phyloP scores from a whole-genome alignment of 2,329 filamentous ascomycete species.

The Calonectria fujianensis region DNA sequence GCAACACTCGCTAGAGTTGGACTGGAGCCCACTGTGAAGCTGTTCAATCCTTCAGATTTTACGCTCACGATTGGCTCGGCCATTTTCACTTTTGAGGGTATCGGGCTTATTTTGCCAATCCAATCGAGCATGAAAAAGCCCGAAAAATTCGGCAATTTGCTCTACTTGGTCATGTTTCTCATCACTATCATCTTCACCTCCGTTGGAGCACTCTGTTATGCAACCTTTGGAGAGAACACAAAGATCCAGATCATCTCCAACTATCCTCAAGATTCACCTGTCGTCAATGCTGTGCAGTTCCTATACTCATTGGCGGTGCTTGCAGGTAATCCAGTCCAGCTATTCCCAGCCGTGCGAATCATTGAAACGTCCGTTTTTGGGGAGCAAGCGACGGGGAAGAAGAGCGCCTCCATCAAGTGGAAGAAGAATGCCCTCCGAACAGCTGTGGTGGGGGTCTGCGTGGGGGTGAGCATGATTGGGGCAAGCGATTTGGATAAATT shows the following conservation, averaged over 20 bases:
- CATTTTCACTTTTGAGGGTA: conserved; percentile 88
- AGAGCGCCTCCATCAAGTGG: conserved; percentile 80
- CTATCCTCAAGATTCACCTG: conserved; percentile 80
- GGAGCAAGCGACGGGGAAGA: conserved; percentile 79
- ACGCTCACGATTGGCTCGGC: conserved; percentile 83
- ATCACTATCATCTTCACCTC: conserved; percentile 84
- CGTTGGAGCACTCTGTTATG: conserved; percentile 83
- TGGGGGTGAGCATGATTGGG: conserved; percentile 76
- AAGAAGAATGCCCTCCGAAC: conserved; percentile 83
- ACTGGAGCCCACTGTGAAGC: conserved; percentile 75
- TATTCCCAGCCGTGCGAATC: conserved; percentile 84
- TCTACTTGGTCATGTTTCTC: conserved; percentile 82
- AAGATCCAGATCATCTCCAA: conserved; percentile 86
- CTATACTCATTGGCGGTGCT: conserved; percentile 84
- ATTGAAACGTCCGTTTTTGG: conserved; percentile 81
- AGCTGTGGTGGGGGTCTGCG: conserved; percentile 74
- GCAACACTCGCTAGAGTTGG: conserved; percentile 72
- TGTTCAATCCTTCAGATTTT: conserved; percentile 82
- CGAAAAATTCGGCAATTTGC: conserved; percentile 78
- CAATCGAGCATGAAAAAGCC: conserved; percentile 85
- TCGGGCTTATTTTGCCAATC: conserved; percentile 85
- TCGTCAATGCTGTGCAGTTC: conserved; percentile 86
- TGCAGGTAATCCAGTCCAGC: conserved; percentile 83
- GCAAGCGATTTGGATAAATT: conserved; percentile 84
- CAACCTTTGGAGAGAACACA: conserved; percentile 81